Evolutionary conservation across 2,329 filamentous ascomycete genomes (phyloP), one percentile per base, ranked within the genome.

Genomic region (Fonsecaea pedrosoi): DNA sequence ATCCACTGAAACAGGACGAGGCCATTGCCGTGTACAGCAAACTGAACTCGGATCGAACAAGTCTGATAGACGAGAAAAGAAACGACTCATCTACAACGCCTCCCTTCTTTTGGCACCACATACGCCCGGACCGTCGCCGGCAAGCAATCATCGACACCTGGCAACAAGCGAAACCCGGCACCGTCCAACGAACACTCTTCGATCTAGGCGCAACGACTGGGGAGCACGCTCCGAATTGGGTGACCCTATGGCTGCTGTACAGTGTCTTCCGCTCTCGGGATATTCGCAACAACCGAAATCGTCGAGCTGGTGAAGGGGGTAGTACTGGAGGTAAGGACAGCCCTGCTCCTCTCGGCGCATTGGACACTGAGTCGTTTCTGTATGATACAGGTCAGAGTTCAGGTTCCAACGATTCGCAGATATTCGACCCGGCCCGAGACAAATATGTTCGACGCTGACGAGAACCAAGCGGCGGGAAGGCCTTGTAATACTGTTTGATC

Each of bases 261-360:
- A 82, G 80, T 67, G 80, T 82, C 34, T 82, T 82, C 72, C 78
- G 80, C n/a, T 81, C 80, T 21, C 73, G 80, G 60, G 80, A 82
- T 74, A 77, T 80, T 63, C 75, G 80, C 58, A 82, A 82, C 72
- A 81, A 82, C 73, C 78, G 80, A 30, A 81, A 80, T 72, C 76
- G 79, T 66, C 74, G 79, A 75, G 60, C 64, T 25, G 69, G 69
- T 59, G 69, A 70, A 58, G 68, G 70, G 35, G 66, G 65, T 54
- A 64, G 58, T 50, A 61, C 57, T 30, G 71, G 68, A 63, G 69
- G 70, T 68, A 60, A 67, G 67, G 35, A 38, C 9, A 32, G 3
- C 42, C n/a, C 38, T 34, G 35, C 25, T 13, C 12, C 10, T 50
- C 35, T 42, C 21, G 30, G 12, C 13, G 15, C 13, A 32, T 35